A percentile compares a stretch with the other conserved stretches of the same genome.
These are phyloP conservation scores for Vitis rupestris DNA, from an alignment of 164 flowering plant species.

Conservation along the genomic window DNA sequence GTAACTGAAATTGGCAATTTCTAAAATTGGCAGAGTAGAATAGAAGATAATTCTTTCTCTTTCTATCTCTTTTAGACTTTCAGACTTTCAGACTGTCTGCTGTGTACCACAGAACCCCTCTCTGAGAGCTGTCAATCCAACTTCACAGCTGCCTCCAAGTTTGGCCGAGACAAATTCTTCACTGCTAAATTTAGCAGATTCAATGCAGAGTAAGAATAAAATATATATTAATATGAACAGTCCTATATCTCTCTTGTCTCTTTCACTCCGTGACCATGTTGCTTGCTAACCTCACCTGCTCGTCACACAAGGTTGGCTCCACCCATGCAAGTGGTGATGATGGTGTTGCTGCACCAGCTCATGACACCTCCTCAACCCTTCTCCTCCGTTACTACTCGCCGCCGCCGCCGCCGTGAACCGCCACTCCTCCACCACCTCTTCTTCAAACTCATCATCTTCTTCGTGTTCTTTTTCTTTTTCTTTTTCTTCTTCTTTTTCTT, in stretches of 20 bases:
- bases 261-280: background rate
- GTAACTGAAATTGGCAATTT: too few species aligned
- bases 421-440: constrained; percentile 11
- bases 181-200: too few species aligned
- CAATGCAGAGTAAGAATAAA: too few species aligned
- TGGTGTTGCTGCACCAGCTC: constrained; percentile 17
- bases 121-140: too few species aligned
- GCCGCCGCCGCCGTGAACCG: constrained; percentile 12
- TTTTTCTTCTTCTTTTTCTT: constrained; percentile 13
- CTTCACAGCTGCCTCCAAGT: too few species aligned
- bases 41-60: too few species aligned
- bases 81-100: too few species aligned
- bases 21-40: too few species aligned
- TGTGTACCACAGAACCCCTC: too few species aligned
- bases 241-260: background rate
- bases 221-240: background rate
- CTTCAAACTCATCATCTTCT: background rate
- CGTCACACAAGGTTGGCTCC: constrained; percentile 28
- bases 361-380: constrained; percentile 28
- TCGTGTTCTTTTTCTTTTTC: constrained; percentile 5
- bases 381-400: constrained; percentile 9
- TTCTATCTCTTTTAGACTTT: too few species aligned
- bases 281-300: constrained; percentile 3
- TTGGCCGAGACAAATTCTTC: too few species aligned
- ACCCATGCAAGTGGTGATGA: constrained; percentile 15